Percentiles rank a stretch among this genome's conserved stretches.
Conservation (phyloP, 768 basidiomycete genomes). For the Mycena rosella region DNA sequence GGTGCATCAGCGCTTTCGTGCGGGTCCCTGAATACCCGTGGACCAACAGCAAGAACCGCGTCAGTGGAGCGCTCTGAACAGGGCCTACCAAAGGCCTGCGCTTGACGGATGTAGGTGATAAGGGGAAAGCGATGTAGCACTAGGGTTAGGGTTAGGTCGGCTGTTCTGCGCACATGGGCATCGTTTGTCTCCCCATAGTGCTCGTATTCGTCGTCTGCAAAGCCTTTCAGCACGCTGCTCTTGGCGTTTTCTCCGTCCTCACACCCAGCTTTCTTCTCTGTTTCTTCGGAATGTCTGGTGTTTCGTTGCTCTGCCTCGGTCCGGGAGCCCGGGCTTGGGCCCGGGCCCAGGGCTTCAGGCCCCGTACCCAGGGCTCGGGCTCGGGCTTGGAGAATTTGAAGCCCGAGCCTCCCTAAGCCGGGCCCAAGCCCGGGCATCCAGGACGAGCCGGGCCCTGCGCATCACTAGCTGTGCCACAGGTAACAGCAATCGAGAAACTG, state of each 20-base stretch:
- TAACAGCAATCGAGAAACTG: no score
- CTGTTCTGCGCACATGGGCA: conserved; percentile 14
- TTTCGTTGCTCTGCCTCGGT: conserved; percentile 8
- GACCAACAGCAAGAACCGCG: no score
- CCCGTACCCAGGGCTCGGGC: conserved; percentile 20
- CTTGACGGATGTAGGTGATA: no score
- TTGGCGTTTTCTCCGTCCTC: conserved; percentile 6
- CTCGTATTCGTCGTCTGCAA: conserved; percentile 6
- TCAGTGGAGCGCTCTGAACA: no score
- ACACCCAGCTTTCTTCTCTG: conserved; percentile 11
- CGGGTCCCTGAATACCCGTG: no score
- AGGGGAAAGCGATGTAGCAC: no score
- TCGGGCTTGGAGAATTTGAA: conserved; percentile 23
- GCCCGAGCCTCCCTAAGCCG: conserved; percentile 15
- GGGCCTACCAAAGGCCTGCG: no score
- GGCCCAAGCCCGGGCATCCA: conserved; percentile 19
- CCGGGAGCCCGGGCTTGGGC: conserved; percentile 1
- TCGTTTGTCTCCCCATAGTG: conserved; percentile 16
- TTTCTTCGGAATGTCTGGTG: conserved; percentile 2
- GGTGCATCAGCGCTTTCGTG: no score
- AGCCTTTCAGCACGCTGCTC: conserved; percentile 2
- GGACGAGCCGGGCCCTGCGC: conserved; percentile 15
- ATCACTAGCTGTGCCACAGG: no score
- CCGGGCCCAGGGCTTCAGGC: conserved; percentile 4
- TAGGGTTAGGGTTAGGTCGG: no score